phyloP scores from a whole-genome alignment of 2,329 filamentous ascomycete genomes.

The Cryphonectria carpinicola region DNA sequence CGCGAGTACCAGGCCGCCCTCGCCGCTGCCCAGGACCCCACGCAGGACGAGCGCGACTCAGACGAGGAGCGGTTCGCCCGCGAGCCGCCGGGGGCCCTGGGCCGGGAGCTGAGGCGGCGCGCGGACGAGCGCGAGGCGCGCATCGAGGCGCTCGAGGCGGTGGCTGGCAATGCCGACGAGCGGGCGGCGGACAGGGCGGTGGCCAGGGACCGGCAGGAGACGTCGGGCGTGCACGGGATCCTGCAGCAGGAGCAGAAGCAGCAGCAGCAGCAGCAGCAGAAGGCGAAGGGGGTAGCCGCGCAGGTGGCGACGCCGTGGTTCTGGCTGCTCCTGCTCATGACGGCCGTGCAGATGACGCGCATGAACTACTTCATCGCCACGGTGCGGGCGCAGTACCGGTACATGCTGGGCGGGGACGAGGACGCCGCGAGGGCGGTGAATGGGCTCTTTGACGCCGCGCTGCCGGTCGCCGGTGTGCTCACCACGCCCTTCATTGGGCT shows the following conservation, averaged over 20 bases:
- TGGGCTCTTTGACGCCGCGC: conserved; percentile 48
- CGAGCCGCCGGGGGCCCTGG: conserved; percentile 41
- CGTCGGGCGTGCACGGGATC: conserved; percentile 72
- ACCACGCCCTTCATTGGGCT: conserved; percentile 74
- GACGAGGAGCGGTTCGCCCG: conserved; percentile 58
- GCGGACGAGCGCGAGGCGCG: conserved; percentile 58
- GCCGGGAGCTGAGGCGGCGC: conserved; percentile 46
- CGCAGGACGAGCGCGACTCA: conserved; percentile 53
- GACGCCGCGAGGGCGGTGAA: conserved; percentile 42
- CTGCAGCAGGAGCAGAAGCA: conserved; percentile 64
- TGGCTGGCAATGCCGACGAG: conserved; percentile 61
- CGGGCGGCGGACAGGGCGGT: conserved; percentile 62
- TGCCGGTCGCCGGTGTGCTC: conserved; percentile 71
- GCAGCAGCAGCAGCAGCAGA: conserved; percentile 52
- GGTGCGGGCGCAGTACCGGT: conserved; percentile 70
- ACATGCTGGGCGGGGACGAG: conserved; percentile 60
- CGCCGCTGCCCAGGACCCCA: conserved; percentile 41
- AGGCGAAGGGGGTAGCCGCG: conserved; percentile 55
- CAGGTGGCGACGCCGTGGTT: conserved; percentile 75
- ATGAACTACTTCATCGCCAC: conserved; percentile 76
- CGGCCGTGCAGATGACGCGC: conserved; percentile 59
- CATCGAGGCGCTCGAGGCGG: conserved; percentile 64
- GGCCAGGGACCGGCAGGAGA: conserved; percentile 53
- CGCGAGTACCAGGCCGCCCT: conserved; percentile 46
- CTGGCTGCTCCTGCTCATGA: conserved; percentile 70